Percentiles rank a stretch among this genome's conserved stretches.
Conservation (phyloP, 805 yeast species). For the Starmerella geochares region DNA sequence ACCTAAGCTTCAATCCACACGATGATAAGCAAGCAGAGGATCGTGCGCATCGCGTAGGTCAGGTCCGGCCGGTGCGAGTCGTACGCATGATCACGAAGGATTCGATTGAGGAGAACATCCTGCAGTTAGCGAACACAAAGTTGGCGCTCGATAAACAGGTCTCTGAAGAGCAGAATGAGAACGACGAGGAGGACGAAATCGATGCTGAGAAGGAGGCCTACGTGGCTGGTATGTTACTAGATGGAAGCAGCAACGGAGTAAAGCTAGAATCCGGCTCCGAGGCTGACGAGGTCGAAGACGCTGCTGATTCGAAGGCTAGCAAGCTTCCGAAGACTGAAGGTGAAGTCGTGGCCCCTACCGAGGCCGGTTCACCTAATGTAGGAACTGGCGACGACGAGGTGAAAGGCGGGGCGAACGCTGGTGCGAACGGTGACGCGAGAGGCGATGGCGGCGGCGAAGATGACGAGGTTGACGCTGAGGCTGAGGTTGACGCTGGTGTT, state of each 20-base stretch:
- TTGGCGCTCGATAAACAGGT: conserved; percentile 63
- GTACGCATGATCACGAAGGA: conserved; percentile 59
- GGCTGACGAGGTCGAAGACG: not conserved
- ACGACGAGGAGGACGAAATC: conserved; percentile 28
- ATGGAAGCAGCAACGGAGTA: conserved; percentile 6
- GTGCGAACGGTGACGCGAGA: not conserved
- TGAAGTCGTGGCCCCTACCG: too few relatives aligned
- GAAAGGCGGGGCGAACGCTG: not conserved
- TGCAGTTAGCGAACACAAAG: conserved; percentile 78
- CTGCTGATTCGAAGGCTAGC: not conserved
- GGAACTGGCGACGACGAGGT: not conserved
- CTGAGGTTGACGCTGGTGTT: not conserved
- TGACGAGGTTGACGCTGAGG: not conserved
- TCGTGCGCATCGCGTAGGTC: conserved; percentile 96
- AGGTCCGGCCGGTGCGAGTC: conserved; percentile 71
- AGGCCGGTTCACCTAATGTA: too few relatives aligned
- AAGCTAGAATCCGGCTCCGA: conserved; percentile 4
- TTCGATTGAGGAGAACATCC: conserved; percentile 83
- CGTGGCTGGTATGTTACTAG: conserved; percentile 33
- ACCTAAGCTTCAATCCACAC: conserved; percentile 93
- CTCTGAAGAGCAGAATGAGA: conserved; percentile 28
- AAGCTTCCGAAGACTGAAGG: too few relatives aligned
- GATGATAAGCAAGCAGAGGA: conserved; percentile 99
- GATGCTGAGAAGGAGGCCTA: conserved; percentile 33
- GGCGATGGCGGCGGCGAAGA: not conserved